phyloP scores from a whole-genome alignment of 345 rosid genomes.

The Cochlearia excelsa region DNA sequence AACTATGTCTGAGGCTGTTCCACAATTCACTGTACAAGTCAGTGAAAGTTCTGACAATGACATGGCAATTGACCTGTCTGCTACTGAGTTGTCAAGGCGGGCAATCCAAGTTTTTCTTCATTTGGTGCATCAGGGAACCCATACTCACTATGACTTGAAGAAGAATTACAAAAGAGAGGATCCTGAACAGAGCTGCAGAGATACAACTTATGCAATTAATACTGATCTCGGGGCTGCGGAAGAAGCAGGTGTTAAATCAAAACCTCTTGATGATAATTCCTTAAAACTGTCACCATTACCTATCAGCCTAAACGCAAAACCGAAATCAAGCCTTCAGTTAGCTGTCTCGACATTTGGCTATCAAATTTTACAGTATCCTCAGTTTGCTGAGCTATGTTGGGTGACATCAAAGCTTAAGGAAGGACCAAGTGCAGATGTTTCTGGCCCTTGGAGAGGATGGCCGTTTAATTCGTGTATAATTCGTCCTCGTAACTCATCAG shows the following conservation, averaged over 20 bases:
- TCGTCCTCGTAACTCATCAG: slow-evolving; percentile 54
- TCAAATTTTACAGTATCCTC: slow-evolving; percentile 85
- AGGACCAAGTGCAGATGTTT: slow-evolving; percentile 77
- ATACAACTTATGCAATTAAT: slow-evolving; percentile 24
- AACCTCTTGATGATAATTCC: slow-evolving; percentile 39
- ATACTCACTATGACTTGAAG: slow-evolving; percentile 34
- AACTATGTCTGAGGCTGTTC: slow-evolving; percentile 47
- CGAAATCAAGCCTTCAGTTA: slow-evolving; percentile 65
- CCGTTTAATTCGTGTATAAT: slow-evolving; percentile 90
- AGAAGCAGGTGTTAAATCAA: slow-evolving; percentile 34
- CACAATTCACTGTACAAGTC: slow-evolving; percentile 60
- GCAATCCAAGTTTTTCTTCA: slow-evolving; percentile 60
- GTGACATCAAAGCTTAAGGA: slow-evolving; percentile 86
- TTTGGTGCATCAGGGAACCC: slow-evolving; percentile 61
- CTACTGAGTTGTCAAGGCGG: slow-evolving; percentile 62
- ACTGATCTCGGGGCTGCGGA: slow-evolving; percentile 25
- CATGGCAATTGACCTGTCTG: slow-evolving; percentile 55
- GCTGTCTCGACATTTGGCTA: slow-evolving; percentile 79
- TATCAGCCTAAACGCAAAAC: slow-evolving; percentile 53
- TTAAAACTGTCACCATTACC: slow-evolving; percentile 39
- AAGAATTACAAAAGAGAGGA: slow-evolving; percentile 36
- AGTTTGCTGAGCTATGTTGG: slow-evolving; percentile 99
- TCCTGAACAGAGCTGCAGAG: slow-evolving; percentile 27
- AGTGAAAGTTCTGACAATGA: slow-evolving; percentile 53
- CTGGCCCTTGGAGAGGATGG: slow-evolving; percentile 94